phyloP scores from a whole-genome alignment of 345 rosid genomes.

The Microcos paniculata region DNA sequence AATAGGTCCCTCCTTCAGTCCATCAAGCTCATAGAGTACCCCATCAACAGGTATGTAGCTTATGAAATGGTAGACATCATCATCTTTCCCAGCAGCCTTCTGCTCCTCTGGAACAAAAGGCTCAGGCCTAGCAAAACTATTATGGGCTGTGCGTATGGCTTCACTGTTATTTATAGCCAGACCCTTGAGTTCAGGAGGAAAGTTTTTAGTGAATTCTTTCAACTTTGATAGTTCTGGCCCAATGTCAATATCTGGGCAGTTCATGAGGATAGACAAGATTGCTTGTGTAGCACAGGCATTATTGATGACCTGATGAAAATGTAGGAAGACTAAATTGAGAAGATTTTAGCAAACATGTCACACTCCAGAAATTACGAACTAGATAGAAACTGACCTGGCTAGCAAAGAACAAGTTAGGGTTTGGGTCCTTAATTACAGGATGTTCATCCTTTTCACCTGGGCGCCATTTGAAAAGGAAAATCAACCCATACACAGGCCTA shows the following conservation, averaged over 20 bases:
- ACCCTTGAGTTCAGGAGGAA: constrained; percentile 93
- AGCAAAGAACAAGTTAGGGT: constrained; percentile 80
- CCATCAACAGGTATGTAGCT: constrained; percentile 95
- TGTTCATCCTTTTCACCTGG: constrained; percentile 92
- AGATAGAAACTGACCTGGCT: constrained; percentile 61
- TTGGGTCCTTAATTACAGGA: constrained; percentile 75
- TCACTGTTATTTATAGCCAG: constrained; percentile 96
- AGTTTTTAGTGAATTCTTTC: constrained; percentile 86
- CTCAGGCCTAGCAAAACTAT: constrained; percentile 97
- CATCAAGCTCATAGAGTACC: constrained; percentile 92
- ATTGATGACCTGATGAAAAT: constrained; percentile 69
- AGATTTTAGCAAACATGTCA: background rate
- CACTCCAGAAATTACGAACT: background rate
- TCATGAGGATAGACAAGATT: constrained; percentile 83
- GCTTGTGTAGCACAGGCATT: constrained; percentile 99
- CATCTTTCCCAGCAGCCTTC: constrained; percentile 85
- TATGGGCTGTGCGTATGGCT: constrained; percentile 86
- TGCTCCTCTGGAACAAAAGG: constrained; percentile 94
- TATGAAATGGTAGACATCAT: constrained; percentile 95
- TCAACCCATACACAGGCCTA: constrained; percentile 94
- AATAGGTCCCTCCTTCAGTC: constrained; percentile 93
- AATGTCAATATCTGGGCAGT: constrained; percentile 81
- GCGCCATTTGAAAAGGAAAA: constrained; percentile 97
- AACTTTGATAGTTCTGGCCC: constrained; percentile 81
- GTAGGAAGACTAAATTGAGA: background rate